These are phyloP conservation scores for Aspergillus cavernicola DNA, from an alignment of 495 filamentous ascomycete genomes.

Conservation along the genomic window DNA sequence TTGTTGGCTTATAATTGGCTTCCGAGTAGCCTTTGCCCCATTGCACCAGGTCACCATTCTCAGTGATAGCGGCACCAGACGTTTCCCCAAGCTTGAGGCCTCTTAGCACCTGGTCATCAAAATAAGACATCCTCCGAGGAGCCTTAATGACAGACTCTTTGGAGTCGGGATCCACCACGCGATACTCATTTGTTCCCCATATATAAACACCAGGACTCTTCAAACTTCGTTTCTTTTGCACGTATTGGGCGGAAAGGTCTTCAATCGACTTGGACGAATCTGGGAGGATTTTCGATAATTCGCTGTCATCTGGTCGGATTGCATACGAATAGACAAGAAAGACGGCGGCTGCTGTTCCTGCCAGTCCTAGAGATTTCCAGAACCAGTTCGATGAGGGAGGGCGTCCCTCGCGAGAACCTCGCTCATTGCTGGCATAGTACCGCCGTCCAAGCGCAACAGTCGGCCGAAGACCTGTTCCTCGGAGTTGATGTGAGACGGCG, in stretches of 20 bases:
- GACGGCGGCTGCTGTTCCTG: conserved; percentile 32
- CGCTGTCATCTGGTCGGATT: conserved; percentile 20
- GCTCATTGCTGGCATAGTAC: conserved; percentile 28
- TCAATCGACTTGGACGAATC: conserved; percentile 41
- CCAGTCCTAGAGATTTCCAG: conserved; percentile 32
- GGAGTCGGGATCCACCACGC: conserved; percentile 80
- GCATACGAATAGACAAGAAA: conserved; percentile 37
- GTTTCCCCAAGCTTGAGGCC: conserved; percentile 82
- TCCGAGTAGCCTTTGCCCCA: conserved; percentile 79
- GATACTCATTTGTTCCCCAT: conserved; percentile 88
- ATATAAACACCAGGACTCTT: conserved; percentile 87
- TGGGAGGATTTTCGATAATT: conserved; percentile 21
- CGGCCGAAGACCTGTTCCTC: conserved; percentile 17
- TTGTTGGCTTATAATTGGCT: conserved; percentile 52
- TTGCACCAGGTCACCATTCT: conserved; percentile 85
- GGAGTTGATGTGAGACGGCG: conserved; percentile 19
- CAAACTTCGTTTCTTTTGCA: conserved; percentile 83
- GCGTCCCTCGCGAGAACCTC: conserved; percentile 13
- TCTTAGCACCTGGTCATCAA: conserved; percentile 77
- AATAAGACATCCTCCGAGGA: conserved; percentile 74
- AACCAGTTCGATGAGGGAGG: conserved; percentile 30
- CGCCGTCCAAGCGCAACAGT: conserved; percentile 26
- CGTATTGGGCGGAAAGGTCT: conserved; percentile 68
- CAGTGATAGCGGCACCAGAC: conserved; percentile 84
- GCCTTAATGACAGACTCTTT: conserved; percentile 71